Percentiles rank a stretch among this genome's conserved stretches.
phyloP scores from a whole-genome alignment of 2,329 filamentous ascomycete species.

The Karstenula rhodostoma region DNA sequence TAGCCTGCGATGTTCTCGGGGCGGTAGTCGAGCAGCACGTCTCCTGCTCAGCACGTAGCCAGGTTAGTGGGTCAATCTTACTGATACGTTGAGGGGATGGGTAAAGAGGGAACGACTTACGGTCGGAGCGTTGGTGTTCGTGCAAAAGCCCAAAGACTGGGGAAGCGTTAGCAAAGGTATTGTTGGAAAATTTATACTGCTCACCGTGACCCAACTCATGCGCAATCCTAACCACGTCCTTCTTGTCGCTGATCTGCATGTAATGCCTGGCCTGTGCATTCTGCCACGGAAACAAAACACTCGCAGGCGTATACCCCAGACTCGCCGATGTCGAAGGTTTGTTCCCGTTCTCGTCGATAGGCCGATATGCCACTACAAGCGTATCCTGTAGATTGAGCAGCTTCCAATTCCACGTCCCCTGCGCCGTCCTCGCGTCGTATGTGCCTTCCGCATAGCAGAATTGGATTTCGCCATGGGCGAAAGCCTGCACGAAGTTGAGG shows the following conservation, averaged over 20 bases:
- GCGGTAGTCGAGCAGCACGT: constrained; percentile 1
- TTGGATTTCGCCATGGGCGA: neutral
- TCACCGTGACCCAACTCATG: constrained; percentile 11
- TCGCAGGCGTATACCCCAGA: constrained; percentile 9
- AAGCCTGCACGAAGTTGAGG: neutral
- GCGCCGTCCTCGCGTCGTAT: neutral
- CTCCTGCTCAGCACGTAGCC: neutral
- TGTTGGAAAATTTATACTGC: neutral
- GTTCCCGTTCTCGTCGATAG: constrained; percentile 4
- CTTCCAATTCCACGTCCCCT: constrained; percentile 1
- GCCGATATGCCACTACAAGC: constrained; percentile 6
- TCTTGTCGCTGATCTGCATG: constrained; percentile 3
- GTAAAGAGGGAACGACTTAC: neutral
- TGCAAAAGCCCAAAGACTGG: constrained; percentile 9
- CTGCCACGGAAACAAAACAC: neutral
- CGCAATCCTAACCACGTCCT: constrained; percentile 8
- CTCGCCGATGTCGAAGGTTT: neutral
- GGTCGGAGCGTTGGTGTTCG: constrained; percentile 11
- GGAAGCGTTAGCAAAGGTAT: neutral
- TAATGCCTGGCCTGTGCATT: neutral
- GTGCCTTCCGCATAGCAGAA: constrained; percentile 4
- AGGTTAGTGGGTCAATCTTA: neutral
- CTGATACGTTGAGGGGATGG: neutral
- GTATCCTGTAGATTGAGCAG: neutral
- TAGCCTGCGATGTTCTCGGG: constrained; percentile 2